Evolutionary conservation across 176 grass and related monocot species (phyloP), one percentile per base, ranked within the genome.

Genomic region (Poa annua): DNA sequence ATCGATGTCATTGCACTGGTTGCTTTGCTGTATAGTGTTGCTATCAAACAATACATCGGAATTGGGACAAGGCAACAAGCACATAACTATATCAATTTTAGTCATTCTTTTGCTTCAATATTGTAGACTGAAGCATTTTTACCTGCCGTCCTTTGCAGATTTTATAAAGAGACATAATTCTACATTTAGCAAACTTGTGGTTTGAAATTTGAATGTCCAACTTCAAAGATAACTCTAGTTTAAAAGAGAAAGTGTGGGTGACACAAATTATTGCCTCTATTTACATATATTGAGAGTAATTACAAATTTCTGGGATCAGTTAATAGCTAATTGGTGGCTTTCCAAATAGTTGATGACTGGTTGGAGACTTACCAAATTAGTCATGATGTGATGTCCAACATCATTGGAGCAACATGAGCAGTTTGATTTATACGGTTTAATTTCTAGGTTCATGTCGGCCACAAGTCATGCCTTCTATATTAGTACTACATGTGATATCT

Each of bases 81-180:
- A 62, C 11, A 44, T 13, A 56, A 20, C 59, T 49, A 57, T 56
- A 67, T 68, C 61, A 45, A 1, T 16, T 77, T 8, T 22, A 64
- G 60, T 4, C 19, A n/a, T 75, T 32, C 24, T 47, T 75, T 81
- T 22, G 4, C 44, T 48, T 48, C 11, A 48, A 48, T 48, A 48
- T 48, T 4, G 45, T 48, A 48, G 19, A 42, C 59, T 72, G 29
- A 72, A 39, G 49, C 61, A 81, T 38, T 20, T 81, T 82, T 82
- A 69, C 68, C 53, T 33, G 25, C 29, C 41, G 29, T 47, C 21
- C 15, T 66, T 49, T 52, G 16, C 21, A 22, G 61, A 86, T 50
- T 50, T 50, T 16, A 14, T 50, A 48, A 42, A 48, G 47, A 48
- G 47, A 6, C 48, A 50, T 50, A 50, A 50, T 14, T 50, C 48